These are phyloP conservation scores for Yamadazyma blattariae DNA, from an alignment of 1,139 yeast genomes.

Conservation along the genomic window DNA sequence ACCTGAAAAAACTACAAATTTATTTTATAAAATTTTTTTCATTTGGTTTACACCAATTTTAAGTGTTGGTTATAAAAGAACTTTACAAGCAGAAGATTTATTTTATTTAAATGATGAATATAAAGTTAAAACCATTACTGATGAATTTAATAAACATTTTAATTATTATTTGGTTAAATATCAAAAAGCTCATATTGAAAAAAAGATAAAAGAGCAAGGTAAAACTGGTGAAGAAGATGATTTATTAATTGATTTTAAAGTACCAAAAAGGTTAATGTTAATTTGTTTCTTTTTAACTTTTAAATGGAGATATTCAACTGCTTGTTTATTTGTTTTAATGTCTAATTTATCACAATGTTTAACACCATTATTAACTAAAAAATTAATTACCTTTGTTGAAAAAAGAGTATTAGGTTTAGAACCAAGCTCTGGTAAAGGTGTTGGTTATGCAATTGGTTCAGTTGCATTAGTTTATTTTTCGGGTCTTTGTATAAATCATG, in stretches of 20 bases:
- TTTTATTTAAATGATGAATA: constrained; percentile 51
- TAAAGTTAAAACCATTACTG: constrained; percentile 46
- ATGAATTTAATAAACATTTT: constrained; percentile 29
- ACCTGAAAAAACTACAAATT: constrained; percentile 20
- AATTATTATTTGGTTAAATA: constrained; percentile 25
- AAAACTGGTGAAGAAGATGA: constrained; percentile 15
- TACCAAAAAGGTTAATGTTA: constrained; percentile 15
- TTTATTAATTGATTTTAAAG: constrained; percentile 26
- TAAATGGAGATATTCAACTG: constrained; percentile 21
- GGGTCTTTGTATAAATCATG: constrained; percentile 23
- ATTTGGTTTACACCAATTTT: constrained; percentile 62
- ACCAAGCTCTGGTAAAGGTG: constrained; percentile 25
- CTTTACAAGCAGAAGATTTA: constrained; percentile 62
- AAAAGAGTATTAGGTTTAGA: constrained; percentile 21
- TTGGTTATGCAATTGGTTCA: constrained; percentile 38
- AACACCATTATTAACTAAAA: constrained; percentile 28
- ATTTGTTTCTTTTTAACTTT: constrained; percentile 28
- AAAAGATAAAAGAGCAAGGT: constrained; percentile 18
- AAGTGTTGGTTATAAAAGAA: constrained; percentile 64
- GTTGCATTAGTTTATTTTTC: constrained; percentile 22
- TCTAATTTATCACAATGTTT: constrained; percentile 18
- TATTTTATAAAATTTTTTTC: constrained; percentile 37
- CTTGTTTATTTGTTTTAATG: constrained; percentile 19
- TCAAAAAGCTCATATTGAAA: constrained; percentile 18
- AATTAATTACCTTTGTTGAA: constrained; percentile 29